These are phyloP conservation scores for Russula brevipes DNA, from an alignment of 768 basidiomycete species.

Conservation along the genomic window DNA sequence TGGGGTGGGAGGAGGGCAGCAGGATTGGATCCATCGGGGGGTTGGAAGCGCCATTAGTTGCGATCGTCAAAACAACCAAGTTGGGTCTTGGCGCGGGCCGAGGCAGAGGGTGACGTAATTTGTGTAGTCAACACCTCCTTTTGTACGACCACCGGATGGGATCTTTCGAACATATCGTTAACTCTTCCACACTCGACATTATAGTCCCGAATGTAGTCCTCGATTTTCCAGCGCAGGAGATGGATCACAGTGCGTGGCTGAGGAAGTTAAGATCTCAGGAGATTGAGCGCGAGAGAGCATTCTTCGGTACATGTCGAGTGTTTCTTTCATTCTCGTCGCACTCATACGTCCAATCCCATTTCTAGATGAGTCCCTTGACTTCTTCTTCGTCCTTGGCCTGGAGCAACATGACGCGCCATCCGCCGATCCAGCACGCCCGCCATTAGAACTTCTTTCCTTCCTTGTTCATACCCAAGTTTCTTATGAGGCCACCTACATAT, in stretches of 20 bases:
- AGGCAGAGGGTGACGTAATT: background rate
- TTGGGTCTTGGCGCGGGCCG: conserved; percentile 67
- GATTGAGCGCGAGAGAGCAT: conserved; percentile 58
- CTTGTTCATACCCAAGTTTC: conserved; percentile 70
- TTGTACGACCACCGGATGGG: conserved; percentile 28
- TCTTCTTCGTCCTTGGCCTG: conserved; percentile 20
- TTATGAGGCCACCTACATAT: conserved; percentile 77
- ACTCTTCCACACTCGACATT: conserved; percentile 53
- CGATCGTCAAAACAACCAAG: conserved; percentile 83
- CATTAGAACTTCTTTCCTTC: conserved; percentile 47
- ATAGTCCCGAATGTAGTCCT: conserved; percentile 60
- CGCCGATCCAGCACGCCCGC: conserved; percentile 29
- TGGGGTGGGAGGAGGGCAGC: conserved; percentile 89
- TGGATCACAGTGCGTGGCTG: conserved; percentile 52
- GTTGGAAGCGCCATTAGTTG: conserved; percentile 70
- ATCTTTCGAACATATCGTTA: conserved; percentile 60
- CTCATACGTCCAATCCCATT: conserved; percentile 32
- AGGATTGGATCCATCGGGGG: conserved; percentile 60
- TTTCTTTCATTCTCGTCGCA: conserved; percentile 14
- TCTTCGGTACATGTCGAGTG: conserved; percentile 53
- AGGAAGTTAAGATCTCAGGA: conserved; percentile 37
- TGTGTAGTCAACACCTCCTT: background rate
- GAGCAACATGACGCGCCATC: conserved; percentile 36
- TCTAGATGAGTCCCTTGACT: conserved; percentile 33
- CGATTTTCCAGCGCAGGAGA: conserved; percentile 47